phyloP scores from a whole-genome alignment of 306 rosid genomes.

The Citrullus colocynthis region DNA sequence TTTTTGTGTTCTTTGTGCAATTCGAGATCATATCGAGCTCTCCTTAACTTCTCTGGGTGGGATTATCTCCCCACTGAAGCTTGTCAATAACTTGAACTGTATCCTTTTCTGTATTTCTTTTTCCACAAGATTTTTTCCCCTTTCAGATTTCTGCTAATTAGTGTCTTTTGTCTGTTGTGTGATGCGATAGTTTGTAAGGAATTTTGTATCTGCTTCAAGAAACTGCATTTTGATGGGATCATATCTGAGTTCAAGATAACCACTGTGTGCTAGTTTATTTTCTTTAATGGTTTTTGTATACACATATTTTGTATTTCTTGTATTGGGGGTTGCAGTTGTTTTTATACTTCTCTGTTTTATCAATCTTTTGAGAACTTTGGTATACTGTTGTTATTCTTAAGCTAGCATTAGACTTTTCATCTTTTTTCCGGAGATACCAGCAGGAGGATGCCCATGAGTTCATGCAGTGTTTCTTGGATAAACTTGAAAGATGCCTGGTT shows the following conservation, averaged over 20 bases:
- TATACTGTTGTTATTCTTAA: conserved; percentile 36
- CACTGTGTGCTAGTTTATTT: neutral
- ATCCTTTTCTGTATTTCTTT: conserved; percentile 34
- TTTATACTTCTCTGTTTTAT: neutral
- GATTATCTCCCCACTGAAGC: conserved; percentile 30
- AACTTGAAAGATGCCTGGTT: conserved; percentile 38
- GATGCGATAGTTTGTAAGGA: neutral
- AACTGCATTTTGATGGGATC: neutral
- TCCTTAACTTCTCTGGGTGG: conserved; percentile 42
- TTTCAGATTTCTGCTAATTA: neutral
- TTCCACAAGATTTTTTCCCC: neutral
- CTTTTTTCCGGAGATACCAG: conserved; percentile 45
- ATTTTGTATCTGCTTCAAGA: neutral
- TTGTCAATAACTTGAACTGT: conserved; percentile 57
- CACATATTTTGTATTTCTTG: neutral
- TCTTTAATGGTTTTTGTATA: neutral
- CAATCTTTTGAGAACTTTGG: neutral
- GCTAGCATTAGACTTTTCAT: conserved; percentile 41
- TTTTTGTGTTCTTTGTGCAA: conserved; percentile 61
- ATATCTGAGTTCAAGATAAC: neutral
- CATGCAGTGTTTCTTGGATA: conserved; percentile 71
- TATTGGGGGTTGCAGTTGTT: neutral
- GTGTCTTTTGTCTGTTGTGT: neutral
- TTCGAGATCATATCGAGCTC: conserved; percentile 32
- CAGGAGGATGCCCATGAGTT: conserved; percentile 98